These are phyloP conservation scores for Thelephora aurantiotincta DNA, from an alignment of 768 basidiomycete genomes.

Conservation along the genomic window DNA sequence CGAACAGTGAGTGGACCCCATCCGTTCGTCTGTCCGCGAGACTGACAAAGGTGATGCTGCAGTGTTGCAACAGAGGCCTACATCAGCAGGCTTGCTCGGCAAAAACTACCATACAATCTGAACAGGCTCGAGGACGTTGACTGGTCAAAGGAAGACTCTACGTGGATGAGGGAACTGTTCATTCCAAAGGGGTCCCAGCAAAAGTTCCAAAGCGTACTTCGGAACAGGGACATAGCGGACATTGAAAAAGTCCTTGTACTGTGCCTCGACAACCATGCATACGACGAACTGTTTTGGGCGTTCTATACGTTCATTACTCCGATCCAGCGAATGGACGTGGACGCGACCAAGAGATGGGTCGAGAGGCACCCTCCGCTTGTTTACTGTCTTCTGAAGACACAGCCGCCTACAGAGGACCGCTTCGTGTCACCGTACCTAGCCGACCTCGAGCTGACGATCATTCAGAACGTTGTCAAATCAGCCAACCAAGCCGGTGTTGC, in stretches of 20 bases:
- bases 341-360: constrained; percentile 26
- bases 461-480: constrained; percentile 35
- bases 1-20: constrained; percentile 37
- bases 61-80: constrained; percentile 18
- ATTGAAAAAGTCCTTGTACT: constrained; percentile 10
- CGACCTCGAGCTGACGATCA: constrained; percentile 16
- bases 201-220: constrained; percentile 2
- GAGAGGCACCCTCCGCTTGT: constrained; percentile 37
- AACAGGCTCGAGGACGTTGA: constrained; percentile 8
- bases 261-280: constrained; percentile 37
- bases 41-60: constrained; percentile 12
- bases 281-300: constrained; percentile 38
- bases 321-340: constrained; percentile 14
- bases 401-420: constrained; percentile 25
- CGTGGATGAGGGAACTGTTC: constrained; percentile 20
- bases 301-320: constrained; percentile 26
- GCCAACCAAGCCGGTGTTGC: constrained; percentile 42
- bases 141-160: constrained; percentile 18
- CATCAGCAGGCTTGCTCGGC: constrained; percentile 11
- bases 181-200: constrained; percentile 8
- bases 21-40: constrained; percentile 23
- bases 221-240: not conserved
- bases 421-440: constrained; percentile 19
- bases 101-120: constrained; percentile 9
- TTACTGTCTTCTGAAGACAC: constrained; percentile 34